These are phyloP conservation scores for Citrus medica DNA, from an alignment of 345 rosid genomes.

Conservation along the genomic window DNA sequence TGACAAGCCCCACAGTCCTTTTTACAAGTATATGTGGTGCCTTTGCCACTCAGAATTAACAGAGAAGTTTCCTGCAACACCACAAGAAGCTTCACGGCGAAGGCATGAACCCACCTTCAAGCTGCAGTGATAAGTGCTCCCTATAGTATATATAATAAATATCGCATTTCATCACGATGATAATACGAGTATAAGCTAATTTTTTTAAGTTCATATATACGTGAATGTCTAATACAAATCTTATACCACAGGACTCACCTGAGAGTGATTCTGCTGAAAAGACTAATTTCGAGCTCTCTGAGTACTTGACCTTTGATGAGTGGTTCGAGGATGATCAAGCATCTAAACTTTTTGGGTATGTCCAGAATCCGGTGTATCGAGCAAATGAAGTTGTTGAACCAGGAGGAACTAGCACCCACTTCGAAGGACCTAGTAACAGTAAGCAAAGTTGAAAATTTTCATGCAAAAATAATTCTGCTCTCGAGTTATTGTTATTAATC, in stretches of 20 bases:
- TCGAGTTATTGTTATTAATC: background rate
- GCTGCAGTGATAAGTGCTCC: background rate
- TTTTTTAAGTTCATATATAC: background rate
- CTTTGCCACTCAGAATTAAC: conserved; percentile 16
- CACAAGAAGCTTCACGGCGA: conserved; percentile 28
- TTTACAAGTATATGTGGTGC: background rate
- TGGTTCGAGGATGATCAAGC: conserved; percentile 52
- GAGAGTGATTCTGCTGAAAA: conserved; percentile 30
- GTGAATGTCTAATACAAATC: conserved; percentile 18
- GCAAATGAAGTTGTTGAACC: conserved; percentile 21
- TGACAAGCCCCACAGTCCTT: conserved; percentile 6
- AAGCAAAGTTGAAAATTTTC: background rate
- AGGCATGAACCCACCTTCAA: conserved; percentile 24
- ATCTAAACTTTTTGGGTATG: conserved; percentile 25
- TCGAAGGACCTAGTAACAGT: conserved; percentile 26
- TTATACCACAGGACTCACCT: conserved; percentile 20
- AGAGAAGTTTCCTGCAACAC: conserved; percentile 35
- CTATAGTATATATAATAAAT: background rate
- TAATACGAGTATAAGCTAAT: too few species aligned
- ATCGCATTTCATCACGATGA: background rate
- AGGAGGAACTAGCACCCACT: conserved; percentile 30
- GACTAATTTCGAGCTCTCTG: conserved; percentile 51
- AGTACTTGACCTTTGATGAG: conserved; percentile 43
- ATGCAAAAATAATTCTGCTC: background rate
- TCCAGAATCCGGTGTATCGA: conserved; percentile 30